A percentile compares a stretch with the other conserved stretches of the same genome.
Evolutionary conservation across 495 filamentous ascomycete species (phyloP).

Genomic region (Hypoxylon cercidicola): DNA sequence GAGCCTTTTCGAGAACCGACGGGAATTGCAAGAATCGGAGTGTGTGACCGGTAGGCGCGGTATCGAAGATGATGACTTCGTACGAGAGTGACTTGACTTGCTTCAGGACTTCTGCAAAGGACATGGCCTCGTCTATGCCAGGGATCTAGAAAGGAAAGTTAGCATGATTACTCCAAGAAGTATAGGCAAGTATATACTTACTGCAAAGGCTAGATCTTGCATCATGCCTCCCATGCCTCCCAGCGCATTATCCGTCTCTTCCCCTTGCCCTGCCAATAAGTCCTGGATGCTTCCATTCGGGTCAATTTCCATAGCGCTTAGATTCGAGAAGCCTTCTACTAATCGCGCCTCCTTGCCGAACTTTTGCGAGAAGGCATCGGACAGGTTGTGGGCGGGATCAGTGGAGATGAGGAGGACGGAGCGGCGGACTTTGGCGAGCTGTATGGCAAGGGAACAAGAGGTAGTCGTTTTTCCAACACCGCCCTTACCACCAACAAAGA

Average conservation of each 20-base stretch:
- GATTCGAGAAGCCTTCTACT: conserved; percentile 89
- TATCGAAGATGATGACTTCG: conserved; percentile 99
- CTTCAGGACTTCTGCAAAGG: conserved; percentile 97
- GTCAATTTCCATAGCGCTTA: conserved; percentile 99
- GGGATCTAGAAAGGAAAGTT: conserved; percentile 72
- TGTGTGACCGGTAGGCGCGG: conserved; percentile 98
- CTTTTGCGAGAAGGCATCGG: conserved; percentile 97
- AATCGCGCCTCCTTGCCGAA: conserved; percentile 98
- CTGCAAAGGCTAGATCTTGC: conserved; percentile 73
- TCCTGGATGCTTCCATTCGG: conserved; percentile 98
- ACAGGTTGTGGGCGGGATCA: conserved; percentile 97
- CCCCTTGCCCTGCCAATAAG: conserved; percentile 82
- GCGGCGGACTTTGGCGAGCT: conserved; percentile 95
- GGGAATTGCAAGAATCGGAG: conserved; percentile 99
- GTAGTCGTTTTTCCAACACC: conserved; percentile 99
- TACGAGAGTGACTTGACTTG: conserved; percentile 99
- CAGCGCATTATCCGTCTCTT: conserved; percentile 70
- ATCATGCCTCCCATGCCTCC: conserved; percentile 70
- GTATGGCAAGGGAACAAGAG: conserved; percentile 96
- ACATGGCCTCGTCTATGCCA: conserved; percentile 99
- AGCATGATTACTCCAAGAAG: conserved; percentile 7
- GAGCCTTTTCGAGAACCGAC: conserved; percentile 96
- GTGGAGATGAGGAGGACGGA: conserved; percentile 98
- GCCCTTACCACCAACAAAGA: conserved; percentile 98
- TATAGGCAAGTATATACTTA: conserved; percentile 49